phyloP scores from a whole-genome alignment of 352 stramenopile genomes.

The Phytopythium mirpurense region DNA sequence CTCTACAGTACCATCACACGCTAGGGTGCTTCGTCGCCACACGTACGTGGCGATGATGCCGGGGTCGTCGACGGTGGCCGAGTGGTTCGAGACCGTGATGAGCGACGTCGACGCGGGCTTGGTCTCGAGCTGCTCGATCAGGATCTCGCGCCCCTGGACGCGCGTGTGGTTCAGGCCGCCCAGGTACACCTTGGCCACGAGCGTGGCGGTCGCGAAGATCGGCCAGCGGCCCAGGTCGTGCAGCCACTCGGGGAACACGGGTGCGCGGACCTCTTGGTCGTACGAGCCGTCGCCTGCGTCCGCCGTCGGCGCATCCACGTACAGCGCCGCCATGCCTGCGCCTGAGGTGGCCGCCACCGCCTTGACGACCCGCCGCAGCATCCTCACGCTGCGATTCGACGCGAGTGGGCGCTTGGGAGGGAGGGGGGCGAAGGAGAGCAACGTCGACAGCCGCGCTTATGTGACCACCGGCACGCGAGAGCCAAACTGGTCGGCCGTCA shows the following conservation, averaged over 20 bases:
- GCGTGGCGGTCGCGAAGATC: slow-evolving; percentile 40
- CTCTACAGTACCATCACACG: too few species aligned
- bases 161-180: slow-evolving; percentile 41
- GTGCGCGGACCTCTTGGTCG: slow-evolving; percentile 22
- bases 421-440: too few species aligned
- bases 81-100: slow-evolving; percentile 85
- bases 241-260: slow-evolving; percentile 64
- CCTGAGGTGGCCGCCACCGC: slow-evolving; percentile 10
- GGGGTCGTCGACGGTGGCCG: slow-evolving; percentile 76
- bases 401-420: too few species aligned
- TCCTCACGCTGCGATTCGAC: too few species aligned
- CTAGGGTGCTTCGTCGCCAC: too few species aligned
- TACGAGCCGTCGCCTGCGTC: slow-evolving; percentile 54
- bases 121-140: slow-evolving; percentile 35
- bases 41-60: slow-evolving; percentile 60
- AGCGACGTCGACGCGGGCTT: slow-evolving; percentile 43
- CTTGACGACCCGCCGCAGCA: slow-evolving; percentile 23
- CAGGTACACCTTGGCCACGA: slow-evolving; percentile 56
- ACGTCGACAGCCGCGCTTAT: too few species aligned
- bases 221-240: slow-evolving; percentile 50
- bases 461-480: too few species aligned
- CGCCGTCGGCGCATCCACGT: slow-evolving; percentile 52
- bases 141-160: slow-evolving; percentile 34
- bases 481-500: too few species aligned
- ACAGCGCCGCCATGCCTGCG: slow-evolving; percentile 26